Evolutionary conservation across 192 early-diverging fungal genomes (phyloP).

Genomic region (Coemansia sp.): DNA sequence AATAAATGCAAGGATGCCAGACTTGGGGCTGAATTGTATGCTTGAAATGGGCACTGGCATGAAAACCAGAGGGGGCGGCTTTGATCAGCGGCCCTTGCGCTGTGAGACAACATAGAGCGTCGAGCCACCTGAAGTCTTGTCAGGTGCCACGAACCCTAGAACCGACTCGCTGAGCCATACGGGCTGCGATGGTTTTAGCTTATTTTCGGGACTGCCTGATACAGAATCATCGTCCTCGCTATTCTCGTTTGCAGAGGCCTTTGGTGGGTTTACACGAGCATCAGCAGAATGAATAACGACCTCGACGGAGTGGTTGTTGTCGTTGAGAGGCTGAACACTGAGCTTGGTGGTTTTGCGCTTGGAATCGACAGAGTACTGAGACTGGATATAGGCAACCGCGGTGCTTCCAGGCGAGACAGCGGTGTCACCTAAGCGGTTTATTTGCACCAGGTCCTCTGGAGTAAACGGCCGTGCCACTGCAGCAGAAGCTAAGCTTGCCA

Average conservation of each 20-base stretch:
- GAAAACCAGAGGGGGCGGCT: conserved; percentile 50
- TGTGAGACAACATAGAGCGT: conserved; percentile 54
- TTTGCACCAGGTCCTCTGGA: conserved; percentile 65
- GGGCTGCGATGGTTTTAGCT: conserved; percentile 43
- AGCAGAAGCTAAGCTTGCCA: background rate
- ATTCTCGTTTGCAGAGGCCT: background rate
- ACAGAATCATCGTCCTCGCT: background rate
- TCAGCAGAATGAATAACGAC: conserved; percentile 26
- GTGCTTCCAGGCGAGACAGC: conserved; percentile 59
- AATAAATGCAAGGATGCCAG: conserved; percentile 65
- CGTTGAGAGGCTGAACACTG: conserved; percentile 25
- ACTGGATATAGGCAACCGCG: conserved; percentile 61
- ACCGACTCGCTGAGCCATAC: conserved; percentile 42
- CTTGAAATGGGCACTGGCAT: conserved; percentile 57
- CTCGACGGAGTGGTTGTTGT: background rate
- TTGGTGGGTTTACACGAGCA: conserved; percentile 28
- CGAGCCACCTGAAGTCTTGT: conserved; percentile 15
- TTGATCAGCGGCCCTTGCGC: conserved; percentile 47
- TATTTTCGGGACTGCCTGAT: conserved; percentile 2
- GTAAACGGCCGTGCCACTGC: conserved; percentile 49
- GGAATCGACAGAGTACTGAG: conserved; percentile 59
- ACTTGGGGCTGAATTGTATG: conserved; percentile 59
- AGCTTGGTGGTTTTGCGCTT: conserved; percentile 58
- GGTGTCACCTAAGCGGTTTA: conserved; percentile 58
- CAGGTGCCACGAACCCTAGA: conserved; percentile 38